Percentiles rank a stretch among this genome's conserved stretches.
phyloP scores from a whole-genome alignment of 257 asterid genomes.

The Ballota nigra region DNA sequence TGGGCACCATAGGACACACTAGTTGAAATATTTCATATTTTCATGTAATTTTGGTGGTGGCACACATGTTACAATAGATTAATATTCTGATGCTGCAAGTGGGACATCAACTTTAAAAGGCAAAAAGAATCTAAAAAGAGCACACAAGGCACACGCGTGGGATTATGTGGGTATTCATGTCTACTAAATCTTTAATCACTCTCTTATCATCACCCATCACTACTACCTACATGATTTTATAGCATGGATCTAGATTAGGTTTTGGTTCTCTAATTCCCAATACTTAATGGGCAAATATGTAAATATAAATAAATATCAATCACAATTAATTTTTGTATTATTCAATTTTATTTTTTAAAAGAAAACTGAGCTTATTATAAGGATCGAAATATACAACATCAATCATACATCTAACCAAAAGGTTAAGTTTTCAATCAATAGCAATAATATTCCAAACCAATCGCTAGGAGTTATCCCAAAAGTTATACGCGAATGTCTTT shows the following conservation, averaged over 20 bases:
- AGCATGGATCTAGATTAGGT: slow-evolving; percentile 5
- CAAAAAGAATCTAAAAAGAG: slow-evolving; percentile 6
- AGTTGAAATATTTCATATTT: too few species aligned
- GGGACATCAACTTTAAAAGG: slow-evolving; percentile 27
- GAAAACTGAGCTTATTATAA: too few species aligned
- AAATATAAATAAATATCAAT: too few species aligned
- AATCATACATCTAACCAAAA: too few species aligned
- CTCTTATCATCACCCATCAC: slow-evolving; percentile 15
- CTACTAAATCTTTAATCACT: not conserved
- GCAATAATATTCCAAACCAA: too few species aligned
- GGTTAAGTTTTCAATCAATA: too few species aligned
- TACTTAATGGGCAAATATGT: not conserved
- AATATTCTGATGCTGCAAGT: slow-evolving; percentile 18
- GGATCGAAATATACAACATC: too few species aligned
- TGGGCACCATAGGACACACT: not conserved
- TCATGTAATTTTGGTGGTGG: not conserved
- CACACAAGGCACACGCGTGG: slow-evolving; percentile 40
- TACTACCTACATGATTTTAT: not conserved
- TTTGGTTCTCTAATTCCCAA: not conserved
- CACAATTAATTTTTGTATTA: too few species aligned
- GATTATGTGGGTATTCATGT: slow-evolving; percentile 42
- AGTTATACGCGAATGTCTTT: too few species aligned
- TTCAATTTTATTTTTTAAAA: too few species aligned
- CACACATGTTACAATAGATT: too few species aligned
- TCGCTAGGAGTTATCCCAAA: too few species aligned